Base-by-base conservation (phyloP, 192 early-diverging fungal genomes). In the Podila clonocystis region DNA sequence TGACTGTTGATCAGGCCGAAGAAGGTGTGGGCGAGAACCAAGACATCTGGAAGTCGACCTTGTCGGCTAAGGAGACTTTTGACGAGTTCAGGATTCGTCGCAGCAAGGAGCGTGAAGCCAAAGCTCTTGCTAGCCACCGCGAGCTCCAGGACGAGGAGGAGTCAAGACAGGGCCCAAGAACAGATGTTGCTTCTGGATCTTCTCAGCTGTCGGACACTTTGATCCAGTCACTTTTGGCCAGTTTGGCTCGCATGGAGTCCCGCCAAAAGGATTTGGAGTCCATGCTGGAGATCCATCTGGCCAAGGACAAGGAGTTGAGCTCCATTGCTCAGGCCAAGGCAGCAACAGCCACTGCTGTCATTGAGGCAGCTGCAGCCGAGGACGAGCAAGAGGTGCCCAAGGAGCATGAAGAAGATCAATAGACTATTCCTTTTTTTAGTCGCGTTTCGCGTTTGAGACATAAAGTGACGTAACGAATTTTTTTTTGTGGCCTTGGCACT, bases 231-330 rank as follows among this genome's bases (percentile, higher is more conserved):
- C 55, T 80, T 29, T 50, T 80, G 33, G 77, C 65, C 2, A 80
- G 77, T 33, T 45, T 80, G 30, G 70, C 77, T 5, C 66, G 77
- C 15, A 80, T 80, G 77, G 77, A 80, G 62, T 33, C 45, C 6
- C 60, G 69, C 19, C 77, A 80, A 30, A 80, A 72, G 62, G 77
- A 72, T 22, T 50, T 80, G 66, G 77, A 80, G 62, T 9, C 28
- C 20, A 12, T 67, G 28, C 31, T 80, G 28, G 57, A 69, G 60
- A 58, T 26, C 8, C 63, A 70, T 61, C 48, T 70, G 50, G 74
- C 67, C 13, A 26, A 61, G 31, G 67, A 58, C 17, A 75, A 69
- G 41, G 60, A 75, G 48, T 17, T 15, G 9, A 68, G 64, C 34
- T 62, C 67, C 4, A 13, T 75, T 33, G n/a, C 67, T 3, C 26